Evolutionary conservation across 306 rosid species (phyloP), one percentile per base, ranked within the genome.

Genomic region (Trifolium repens): DNA sequence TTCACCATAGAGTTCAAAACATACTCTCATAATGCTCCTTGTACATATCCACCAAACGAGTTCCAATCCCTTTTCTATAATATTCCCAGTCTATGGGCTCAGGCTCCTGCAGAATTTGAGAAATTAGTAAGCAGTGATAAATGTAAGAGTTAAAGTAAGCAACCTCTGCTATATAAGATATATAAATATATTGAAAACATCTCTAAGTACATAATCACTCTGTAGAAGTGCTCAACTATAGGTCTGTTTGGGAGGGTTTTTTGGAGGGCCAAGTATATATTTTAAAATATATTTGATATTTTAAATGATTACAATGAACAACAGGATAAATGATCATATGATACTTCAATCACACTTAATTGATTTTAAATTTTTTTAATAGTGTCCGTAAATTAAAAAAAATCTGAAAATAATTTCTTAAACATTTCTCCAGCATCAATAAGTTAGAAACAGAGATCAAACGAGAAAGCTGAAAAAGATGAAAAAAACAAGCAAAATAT

Each of bases 11-110:
- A 57, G 73, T 72, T 71, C 16, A 76, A 54, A 61, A 85, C 98
- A 77, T 90, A 96, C 99, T 83, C 77, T 96, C 98, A 64, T 90
- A 96, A 72, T 94, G 96, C 83, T 92, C 97, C 80, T 96, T 96
- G 89, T 96, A 96, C 96, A 92, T 89, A 72, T 96, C 97, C 73
- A 96, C 99, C 94, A 96, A 83, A 52, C 98, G 96, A 22, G 97
- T 71, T 26, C 99, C 99, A 43, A 96, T 88, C 84, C 96, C 96
- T 83, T 92, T 92, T 76, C 99, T 96, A 37, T 96, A 96, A 49
- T 92, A 88, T 24, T 92, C 99, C 98, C 98, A 96, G 74, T 96
- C 91, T 19, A 96, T 87, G 69, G 99, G 99, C 79, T 92, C 99
- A 73, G 99, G 99, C 76, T 96, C 99, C 99, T 96, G 89, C 82